Base-by-base conservation (phyloP, 179 eudicot genomes). In the Beta lomatogona region DNA sequence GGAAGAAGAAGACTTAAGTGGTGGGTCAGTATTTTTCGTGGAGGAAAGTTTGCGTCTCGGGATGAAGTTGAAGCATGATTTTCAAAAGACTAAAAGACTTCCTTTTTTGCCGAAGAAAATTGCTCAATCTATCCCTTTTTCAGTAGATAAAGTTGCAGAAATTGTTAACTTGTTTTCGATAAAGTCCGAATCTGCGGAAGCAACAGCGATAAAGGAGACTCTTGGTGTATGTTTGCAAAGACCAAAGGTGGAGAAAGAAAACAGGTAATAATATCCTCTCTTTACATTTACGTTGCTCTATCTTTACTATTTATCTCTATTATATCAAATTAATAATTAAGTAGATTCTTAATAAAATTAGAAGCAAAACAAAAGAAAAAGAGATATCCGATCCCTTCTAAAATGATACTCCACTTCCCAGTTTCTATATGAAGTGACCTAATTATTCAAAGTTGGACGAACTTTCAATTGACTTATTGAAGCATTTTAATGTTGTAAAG, bases 31-130 rank as follows among this genome's bases (percentile, higher is more conserved):
- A 10, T 72, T 75, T 45, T 75, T 75, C 18, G 28, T 75, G 7
- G 78, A 75, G 68, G 19, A 75, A 75, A 55, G 65, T 16, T 59
- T 75, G 68, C 78, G 54, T 12, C 50, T 75, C n/a, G 78, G 78
- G 21, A 9, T 14, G 16, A 75, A 44, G 11, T 60, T 75, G 6
- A 75, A 44, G 54, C 78, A 75, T 44, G 78, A 75, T 44, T 75
- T 75, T 5, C 78, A 75, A 18, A 60, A 58, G 69, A 75, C 31
- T 1, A 67, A 53, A 16, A 19, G 3, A 41, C 18, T 5, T 59
- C 18, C 68, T 0, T 44, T 59, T 4, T 59, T 75, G 31, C 46
- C 78, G 3, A 11, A n/a, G 25, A 25, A 41, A 0, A 60, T 58
- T 9, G 78, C 68, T 19, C 19, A 19, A 31, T 59, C 78, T 1